A percentile compares a stretch with the other conserved stretches of the same genome.
Conservation (phyloP, 1,284 basidiomycete genomes). For the Grifola frondosa region DNA sequence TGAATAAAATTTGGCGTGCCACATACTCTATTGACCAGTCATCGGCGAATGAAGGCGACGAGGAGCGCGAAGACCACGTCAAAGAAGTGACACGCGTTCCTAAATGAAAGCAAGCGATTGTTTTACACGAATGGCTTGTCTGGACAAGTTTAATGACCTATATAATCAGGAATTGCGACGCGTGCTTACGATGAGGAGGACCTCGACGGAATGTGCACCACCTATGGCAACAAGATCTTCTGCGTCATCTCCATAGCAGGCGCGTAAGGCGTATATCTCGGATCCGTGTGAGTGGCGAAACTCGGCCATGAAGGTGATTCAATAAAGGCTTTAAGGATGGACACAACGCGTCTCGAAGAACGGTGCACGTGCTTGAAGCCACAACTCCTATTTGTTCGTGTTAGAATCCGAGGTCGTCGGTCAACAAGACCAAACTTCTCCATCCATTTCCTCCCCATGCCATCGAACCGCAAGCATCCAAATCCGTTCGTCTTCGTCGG, state of each 20-base stretch:
- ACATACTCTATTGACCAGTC: conserved; percentile 72
- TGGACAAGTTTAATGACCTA: conserved; percentile 18
- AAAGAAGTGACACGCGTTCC: conserved; percentile 70
- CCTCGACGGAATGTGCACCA: conserved; percentile 67
- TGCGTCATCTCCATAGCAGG: conserved; percentile 63
- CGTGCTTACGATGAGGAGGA: conserved; percentile 59
- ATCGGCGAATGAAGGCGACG: conserved; percentile 63
- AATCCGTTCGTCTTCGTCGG: conserved; percentile 63
- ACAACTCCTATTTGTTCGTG: conserved; percentile 17
- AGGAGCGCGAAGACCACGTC: conserved; percentile 71
- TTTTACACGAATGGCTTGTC: conserved; percentile 37
- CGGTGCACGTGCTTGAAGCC: conserved; percentile 6
- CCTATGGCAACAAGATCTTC: conserved; percentile 69
- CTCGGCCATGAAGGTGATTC: conserved; percentile 32
- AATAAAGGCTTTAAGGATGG: neutral
- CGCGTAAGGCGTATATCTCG: conserved; percentile 57
- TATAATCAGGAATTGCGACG: conserved; percentile 12
- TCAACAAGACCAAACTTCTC: conserved; percentile 16
- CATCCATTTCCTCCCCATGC: conserved; percentile 18
- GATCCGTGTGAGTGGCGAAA: conserved; percentile 56
- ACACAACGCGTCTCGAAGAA: conserved; percentile 10
- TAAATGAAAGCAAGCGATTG: conserved; percentile 69
- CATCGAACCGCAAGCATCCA: conserved; percentile 43
- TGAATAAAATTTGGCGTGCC: neutral
- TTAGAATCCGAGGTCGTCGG: conserved; percentile 19